Evolutionary conservation across 306 rosid species (phyloP), one percentile per base, ranked within the genome.

Genomic region (Delonix regia): DNA sequence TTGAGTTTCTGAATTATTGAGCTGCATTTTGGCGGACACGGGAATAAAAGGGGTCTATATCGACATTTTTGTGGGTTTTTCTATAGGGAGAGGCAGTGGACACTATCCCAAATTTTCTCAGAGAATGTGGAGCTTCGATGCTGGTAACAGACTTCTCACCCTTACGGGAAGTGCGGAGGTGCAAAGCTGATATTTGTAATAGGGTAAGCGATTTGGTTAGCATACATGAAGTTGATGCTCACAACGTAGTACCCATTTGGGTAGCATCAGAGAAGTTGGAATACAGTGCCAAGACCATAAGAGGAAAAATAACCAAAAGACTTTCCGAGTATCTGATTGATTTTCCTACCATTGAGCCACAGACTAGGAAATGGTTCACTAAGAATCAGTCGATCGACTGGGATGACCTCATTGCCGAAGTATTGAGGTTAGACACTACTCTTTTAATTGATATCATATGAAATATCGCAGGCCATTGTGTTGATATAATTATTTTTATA

Each of bases 61-160:
- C 22, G 44, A 62, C 44, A 62, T 38, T 21, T 65, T 41, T 66
- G 52, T 41, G 52, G 71, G 52, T 3, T 39, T 41, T n/a, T 22
- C 22, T 76, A 11, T 68, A 94, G 99, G 99, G 99, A 45, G 85
- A 92, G 78, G 99, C 99, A 14, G 92, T 87, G 74, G 91, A 92
- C 67, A 94, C 91, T 4, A 84, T 94, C 52, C 86, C 95, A 2
- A 79, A 87, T 59, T 94, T 94, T 75, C 64, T 94, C 52, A 83
- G 81, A 61, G 97, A 94, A 83, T 89, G 88, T 28, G 92, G 92
- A 62, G 99, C 99, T 78, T 94, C 97, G 1, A 75, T 92, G 78
- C 77, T 94, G 73, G 97, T 94, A 30, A 90, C 95, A 0, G 99
- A 94, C 65, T 92, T 94, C 79, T 94, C 97, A 1, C 99, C 97